Base-by-base conservation (phyloP, 495 filamentous ascomycete genomes). In the Venustampulla echinocandica region DNA sequence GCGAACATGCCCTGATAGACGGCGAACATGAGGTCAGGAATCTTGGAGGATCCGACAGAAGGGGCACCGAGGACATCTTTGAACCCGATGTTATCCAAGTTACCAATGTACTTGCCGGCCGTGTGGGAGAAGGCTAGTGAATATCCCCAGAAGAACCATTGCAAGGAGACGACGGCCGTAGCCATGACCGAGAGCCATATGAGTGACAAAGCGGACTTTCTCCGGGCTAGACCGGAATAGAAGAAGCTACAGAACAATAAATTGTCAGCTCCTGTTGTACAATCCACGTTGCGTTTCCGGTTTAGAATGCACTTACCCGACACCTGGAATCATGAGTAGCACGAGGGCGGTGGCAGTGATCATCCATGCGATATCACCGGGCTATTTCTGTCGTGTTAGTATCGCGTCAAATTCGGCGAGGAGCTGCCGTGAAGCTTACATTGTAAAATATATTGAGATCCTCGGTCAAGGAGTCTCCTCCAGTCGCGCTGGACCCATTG, bases 71-170 rank as follows among this genome's bases (percentile, higher is more conserved):
- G 70, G 10, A 90, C 84, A 66, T 86, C 76, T 56, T 69, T 82
- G 52, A 96, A 81, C 9, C 87, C 92, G 58, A 98, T 80, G 67
- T 98, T 94, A 39, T 75, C 64, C 13, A 98, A 69, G 55, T 90
- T 73, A 20, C 92, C 92, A 53, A 98, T 88, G 66, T 74, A 98
- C 39, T 67, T 76, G 43, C 85, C 85, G 11, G 85, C 87, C 10
- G 76, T 71, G 63, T 94, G 87, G 20, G 87, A 93, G 71, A 96
- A 98, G 35, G 90, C 77, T 25, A 98, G 71, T 2, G 88, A 95
- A 63, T 90, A 97, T 30, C 92, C 92, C 92, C 90, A 97, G 75
- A 98, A 95, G 73, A 97, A 98, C 90, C 92, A 98, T 65, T 97
- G 90, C 69, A 98, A 95, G 19, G 81, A 83, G 9, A 87, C 80